Evolutionary conservation across 2,329 filamentous ascomycete genomes (phyloP).

Genomic region (Ophiostoma australiae): DNA sequence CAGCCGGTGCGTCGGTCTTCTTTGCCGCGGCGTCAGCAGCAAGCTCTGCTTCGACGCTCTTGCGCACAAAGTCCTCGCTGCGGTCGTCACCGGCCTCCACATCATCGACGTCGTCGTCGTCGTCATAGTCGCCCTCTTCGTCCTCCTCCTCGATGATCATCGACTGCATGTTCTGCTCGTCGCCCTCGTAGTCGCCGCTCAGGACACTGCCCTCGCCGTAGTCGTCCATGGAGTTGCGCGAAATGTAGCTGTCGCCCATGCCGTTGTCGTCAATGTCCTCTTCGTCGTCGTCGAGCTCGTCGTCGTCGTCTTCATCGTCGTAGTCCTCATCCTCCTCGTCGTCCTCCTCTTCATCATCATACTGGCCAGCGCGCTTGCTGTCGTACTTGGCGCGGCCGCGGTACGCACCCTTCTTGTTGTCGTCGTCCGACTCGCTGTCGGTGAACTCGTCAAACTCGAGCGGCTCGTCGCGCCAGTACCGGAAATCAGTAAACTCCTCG

Average conservation of each 20-base stretch:
- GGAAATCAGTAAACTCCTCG: constrained; percentile 95
- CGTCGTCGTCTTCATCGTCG: constrained; percentile 41
- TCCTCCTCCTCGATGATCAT: constrained; percentile 38
- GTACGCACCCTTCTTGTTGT: constrained; percentile 28
- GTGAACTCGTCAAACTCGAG: constrained; percentile 85
- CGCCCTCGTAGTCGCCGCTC: constrained; percentile 42
- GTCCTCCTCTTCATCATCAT: constrained; percentile 33
- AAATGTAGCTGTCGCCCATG: constrained; percentile 44
- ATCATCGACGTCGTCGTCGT: constrained; percentile 39
- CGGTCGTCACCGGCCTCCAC: constrained; percentile 35
- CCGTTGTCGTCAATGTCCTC: constrained; percentile 43
- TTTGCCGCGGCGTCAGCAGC: constrained; percentile 15
- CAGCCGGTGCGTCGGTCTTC: not conserved
- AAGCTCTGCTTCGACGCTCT: not conserved
- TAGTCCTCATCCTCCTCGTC: constrained; percentile 39
- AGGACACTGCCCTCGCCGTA: constrained; percentile 41
- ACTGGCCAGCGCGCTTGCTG: constrained; percentile 2
- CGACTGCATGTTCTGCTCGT: constrained; percentile 41
- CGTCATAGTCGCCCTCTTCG: constrained; percentile 35
- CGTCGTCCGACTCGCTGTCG: constrained; percentile 65
- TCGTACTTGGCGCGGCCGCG: constrained; percentile 13
- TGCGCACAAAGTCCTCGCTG: not conserved
- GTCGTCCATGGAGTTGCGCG: constrained; percentile 36
- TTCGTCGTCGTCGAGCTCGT: constrained; percentile 38
- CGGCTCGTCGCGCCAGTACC: constrained; percentile 85